Conservation (phyloP, 495 filamentous ascomycete genomes). For the Immersiella caudata region DNA sequence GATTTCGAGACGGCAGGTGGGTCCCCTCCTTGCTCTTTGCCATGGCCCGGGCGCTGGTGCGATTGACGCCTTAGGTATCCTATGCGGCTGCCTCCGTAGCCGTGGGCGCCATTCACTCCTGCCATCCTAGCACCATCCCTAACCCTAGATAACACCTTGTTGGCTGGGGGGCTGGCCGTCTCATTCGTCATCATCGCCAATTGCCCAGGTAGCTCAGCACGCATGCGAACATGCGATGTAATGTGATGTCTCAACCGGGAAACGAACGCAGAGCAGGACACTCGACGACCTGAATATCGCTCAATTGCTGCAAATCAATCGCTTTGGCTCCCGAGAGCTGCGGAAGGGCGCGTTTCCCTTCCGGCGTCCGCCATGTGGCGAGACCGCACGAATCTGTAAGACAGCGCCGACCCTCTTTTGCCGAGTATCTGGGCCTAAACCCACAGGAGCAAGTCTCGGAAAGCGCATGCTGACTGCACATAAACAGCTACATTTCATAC, state of each 20-base stretch:
- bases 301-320: constrained; percentile 13
- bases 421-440: constrained; percentile 1
- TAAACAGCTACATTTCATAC: constrained; percentile 89
- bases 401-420: background rate
- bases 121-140: background rate
- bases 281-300: constrained; percentile 10
- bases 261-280: constrained; percentile 14
- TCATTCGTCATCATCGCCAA: constrained; percentile 23
- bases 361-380: constrained; percentile 81
- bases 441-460: background rate
- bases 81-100: background rate
- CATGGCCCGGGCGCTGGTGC: constrained; percentile 9
- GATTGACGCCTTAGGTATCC: constrained; percentile 19
- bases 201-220: background rate
- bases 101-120: background rate
- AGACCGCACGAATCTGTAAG: constrained; percentile 96
- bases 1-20: constrained; percentile 20
- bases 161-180: constrained; percentile 6
- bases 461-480: background rate
- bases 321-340: constrained; percentile 23
- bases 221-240: constrained; percentile 37
- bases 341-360: constrained; percentile 44
- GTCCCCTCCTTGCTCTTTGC: constrained; percentile 4
- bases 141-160: background rate
- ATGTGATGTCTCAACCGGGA: constrained; percentile 36